Conservation (phyloP, 345 rosid genomes). For the Trapa incisa region DNA sequence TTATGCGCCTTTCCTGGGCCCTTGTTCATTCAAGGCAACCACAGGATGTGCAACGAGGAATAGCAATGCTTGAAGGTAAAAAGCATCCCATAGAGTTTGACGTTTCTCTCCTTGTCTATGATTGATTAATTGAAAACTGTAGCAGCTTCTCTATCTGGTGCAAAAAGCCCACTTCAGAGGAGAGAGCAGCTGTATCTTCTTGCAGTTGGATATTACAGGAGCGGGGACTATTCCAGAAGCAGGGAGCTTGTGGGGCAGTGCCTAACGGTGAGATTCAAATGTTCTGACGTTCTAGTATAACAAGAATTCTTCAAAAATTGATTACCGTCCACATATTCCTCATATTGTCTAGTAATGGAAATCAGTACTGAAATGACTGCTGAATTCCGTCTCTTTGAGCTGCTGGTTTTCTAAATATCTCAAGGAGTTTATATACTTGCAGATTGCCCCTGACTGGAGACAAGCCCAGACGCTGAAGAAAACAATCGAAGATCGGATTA, state of each 20-base stretch:
- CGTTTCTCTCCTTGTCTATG: not conserved
- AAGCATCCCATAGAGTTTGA: not conserved
- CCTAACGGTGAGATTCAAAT: slow-evolving; percentile 32
- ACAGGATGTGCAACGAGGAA: slow-evolving; percentile 63
- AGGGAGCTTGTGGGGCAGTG: slow-evolving; percentile 35
- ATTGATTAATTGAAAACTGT: not conserved
- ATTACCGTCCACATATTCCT: not conserved
- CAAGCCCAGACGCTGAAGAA: slow-evolving; percentile 51
- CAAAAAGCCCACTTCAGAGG: slow-evolving; percentile 29
- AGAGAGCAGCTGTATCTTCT: slow-evolving; percentile 75
- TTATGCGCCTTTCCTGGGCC: slow-evolving; percentile 77
- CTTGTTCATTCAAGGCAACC: slow-evolving; percentile 60
- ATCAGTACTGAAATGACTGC: not conserved
- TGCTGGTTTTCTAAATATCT: not conserved
- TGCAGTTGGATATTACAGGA: slow-evolving; percentile 66
- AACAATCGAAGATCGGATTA: slow-evolving; percentile 51
- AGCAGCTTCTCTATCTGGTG: slow-evolving; percentile 33
- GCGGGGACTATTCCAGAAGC: slow-evolving; percentile 60
- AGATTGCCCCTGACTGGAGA: slow-evolving; percentile 68
- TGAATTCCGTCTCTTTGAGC: not conserved
- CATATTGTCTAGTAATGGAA: not conserved
- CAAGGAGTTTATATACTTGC: slow-evolving; percentile 2
- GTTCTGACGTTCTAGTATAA: not conserved
- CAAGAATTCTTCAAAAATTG: not conserved
- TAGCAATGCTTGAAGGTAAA: slow-evolving; percentile 78